Evolutionary conservation across 257 asterid species (phyloP).

Genomic region (Penstemon newberryi): DNA sequence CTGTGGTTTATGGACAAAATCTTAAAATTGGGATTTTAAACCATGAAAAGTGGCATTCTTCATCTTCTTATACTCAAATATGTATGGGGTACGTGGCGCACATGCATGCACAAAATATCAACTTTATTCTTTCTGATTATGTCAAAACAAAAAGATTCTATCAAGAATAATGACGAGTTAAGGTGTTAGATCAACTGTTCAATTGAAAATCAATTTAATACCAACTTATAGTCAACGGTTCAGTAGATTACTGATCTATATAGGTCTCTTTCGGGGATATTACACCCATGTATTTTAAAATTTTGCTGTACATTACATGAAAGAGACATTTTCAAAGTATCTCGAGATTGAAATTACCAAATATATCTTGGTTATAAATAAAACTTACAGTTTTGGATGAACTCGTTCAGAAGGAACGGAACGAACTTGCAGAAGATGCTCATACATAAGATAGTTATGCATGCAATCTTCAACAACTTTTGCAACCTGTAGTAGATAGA

Average conservation of each 20-base stretch:
- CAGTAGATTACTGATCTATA: too few species aligned
- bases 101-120: background rate
- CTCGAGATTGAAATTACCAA: constrained; percentile 15
- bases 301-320: background rate
- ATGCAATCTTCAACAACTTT: constrained; percentile 84
- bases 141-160: background rate
- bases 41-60: too few species aligned
- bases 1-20: too few species aligned
- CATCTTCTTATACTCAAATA: too few species aligned
- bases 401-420: constrained; percentile 71
- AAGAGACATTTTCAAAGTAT: background rate
- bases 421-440: constrained; percentile 80
- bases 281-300: background rate
- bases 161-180: background rate
- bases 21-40: too few species aligned
- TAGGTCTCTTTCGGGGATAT: background rate
- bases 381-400: constrained; percentile 75
- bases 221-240: background rate
- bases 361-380: background rate
- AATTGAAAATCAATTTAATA: background rate
- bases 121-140: too few species aligned
- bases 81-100: too few species aligned
- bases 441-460: constrained; percentile 85
- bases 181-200: too few species aligned
- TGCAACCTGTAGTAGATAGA: constrained; percentile 64